Base-by-base conservation (phyloP, 352 stramenopile genomes). In the Globisporangium canariense region DNA sequence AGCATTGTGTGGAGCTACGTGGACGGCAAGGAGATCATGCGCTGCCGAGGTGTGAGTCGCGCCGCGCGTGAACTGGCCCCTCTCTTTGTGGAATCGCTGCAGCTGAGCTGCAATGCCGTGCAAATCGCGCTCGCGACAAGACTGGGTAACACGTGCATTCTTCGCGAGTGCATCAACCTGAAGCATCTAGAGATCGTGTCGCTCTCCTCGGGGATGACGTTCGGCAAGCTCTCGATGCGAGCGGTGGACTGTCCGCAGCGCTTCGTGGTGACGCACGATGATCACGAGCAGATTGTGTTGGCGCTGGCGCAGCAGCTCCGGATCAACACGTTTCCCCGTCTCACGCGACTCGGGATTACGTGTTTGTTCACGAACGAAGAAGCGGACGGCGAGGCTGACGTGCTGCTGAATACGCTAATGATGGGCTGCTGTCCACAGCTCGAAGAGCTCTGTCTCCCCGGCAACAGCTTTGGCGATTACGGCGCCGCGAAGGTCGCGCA, bases 341-440 rank as follows among this genome's bases (percentile, higher is more conserved):
- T 94, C 36, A 73, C 64, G 9, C 82, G 81, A 0, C 71, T 94
- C 53, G 87, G 78, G 30, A 76, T 92, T 59, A 90, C 83, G 68
- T 93, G 82, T 58, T 64, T 94, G 28, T 94, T 94, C 62, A 94
- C 86, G 20, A 94, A 94, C 73, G 86, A 94, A 64, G 82, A 94
- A 67, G 83, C 86, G 4, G 80, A 94, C 56, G 86, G 86, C 25
- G 86, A 94, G 64, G 82, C 83, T 2, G 84, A 94, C 53, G 86
- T 94, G 46, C 67, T 94, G 54, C 62, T 94, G 40, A 90, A 91
- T 62, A 90, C 80, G 38, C 70, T 96, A 50, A 91, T 92, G 78
- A 71, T 78, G 20, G 85, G 83, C 16, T 90, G 81, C 64, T 93
- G 83, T 69, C 87, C 87, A 41, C 71, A 79, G 41, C 73, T 96